Evolutionary conservation across 2,329 filamentous ascomycete genomes (phyloP), one percentile per base, ranked within the genome.

Genomic region (Pseudogymnoascus sp.): DNA sequence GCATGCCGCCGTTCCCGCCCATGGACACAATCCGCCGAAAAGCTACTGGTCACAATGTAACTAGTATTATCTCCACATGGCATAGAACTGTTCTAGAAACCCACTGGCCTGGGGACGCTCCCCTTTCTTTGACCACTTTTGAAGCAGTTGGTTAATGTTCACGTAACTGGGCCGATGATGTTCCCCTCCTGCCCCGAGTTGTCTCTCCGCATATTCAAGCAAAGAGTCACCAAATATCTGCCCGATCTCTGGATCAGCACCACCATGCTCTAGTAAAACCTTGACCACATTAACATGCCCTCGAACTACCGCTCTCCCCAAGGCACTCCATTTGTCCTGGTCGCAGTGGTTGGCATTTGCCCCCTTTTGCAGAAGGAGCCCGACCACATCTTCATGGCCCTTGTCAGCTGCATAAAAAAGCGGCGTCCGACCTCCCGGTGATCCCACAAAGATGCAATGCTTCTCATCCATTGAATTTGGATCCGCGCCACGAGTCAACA

Each of bases 81-180:
- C 34, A 35, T 35, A 35, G 2, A 69, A 9, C 67, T 66, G 9
- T 67, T 66, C 35, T n/a, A 35, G 9, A 35, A 35, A n/a, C 34
- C 34, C 12, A 6, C 34, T 35, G 1, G 13, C 34, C 13, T n/a
- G 13, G 13, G 5, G 13, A 15, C 13, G 13, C 34, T 35, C 34
- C 8, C 1, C 13, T 8, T 35, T 35, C 34, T n/a, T 35, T 3
- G 34, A 35, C 34, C 34, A 15, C 34, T 15, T 35, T 7, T 35
- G 6, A n/a, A 35, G 34, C 34, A 35, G 34, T n/a, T 2, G 4
- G n/a, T 7, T 7, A 35, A 35, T 35, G 4, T 35, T n/a, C 34
- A 7, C 34, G 13, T 35, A 35, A 12, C 30, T n/a, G n/a, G n/a
- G n/a, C n/a, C 9, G 9, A 30, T 8, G 28, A 8, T 4, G 28